Evolutionary conservation across 768 basidiomycete genomes (phyloP).

Genomic region (Trametes maxima): DNA sequence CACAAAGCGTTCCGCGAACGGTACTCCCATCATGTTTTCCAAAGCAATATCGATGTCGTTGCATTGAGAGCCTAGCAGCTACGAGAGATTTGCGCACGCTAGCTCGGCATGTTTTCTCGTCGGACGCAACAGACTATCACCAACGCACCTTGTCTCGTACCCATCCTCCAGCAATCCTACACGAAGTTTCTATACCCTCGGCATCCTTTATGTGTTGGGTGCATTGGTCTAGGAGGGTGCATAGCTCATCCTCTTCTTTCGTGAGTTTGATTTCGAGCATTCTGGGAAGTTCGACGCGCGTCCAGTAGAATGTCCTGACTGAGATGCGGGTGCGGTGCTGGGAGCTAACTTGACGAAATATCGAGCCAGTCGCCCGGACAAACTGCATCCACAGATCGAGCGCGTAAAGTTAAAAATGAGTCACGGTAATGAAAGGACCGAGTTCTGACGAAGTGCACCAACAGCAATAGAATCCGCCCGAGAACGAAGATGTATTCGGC

Average conservation of each 20-base stretch:
- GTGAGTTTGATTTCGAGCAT: slow-evolving; percentile 56
- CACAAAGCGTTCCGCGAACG: slow-evolving; percentile 82
- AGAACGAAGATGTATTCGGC: too few species aligned
- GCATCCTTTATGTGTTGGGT: slow-evolving; percentile 54
- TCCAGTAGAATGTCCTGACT: slow-evolving; percentile 8
- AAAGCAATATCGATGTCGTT: slow-evolving; percentile 95
- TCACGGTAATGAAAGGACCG: too few species aligned
- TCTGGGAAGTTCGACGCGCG: slow-evolving; percentile 34
- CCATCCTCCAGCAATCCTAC: slow-evolving; percentile 98
- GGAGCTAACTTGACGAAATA: neutral
- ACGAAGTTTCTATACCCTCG: slow-evolving; percentile 59
- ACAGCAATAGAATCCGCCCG: too few species aligned
- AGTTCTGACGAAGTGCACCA: too few species aligned
- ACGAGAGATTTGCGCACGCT: neutral
- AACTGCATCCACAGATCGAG: neutral
- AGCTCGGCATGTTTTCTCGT: neutral
- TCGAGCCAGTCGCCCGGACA: neutral
- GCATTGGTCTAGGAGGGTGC: slow-evolving; percentile 80
- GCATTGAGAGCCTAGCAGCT: slow-evolving; percentile 82
- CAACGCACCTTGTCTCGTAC: slow-evolving; percentile 92
- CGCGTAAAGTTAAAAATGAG: too few species aligned
- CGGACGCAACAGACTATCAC: neutral
- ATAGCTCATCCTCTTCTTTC: slow-evolving; percentile 67
- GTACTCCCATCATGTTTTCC: slow-evolving; percentile 83
- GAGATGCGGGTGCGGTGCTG: neutral